Evolutionary conservation across 192 early-diverging fungal genomes (phyloP), one percentile per base, ranked within the genome.

Genomic region (Backusella westeae): DNA sequence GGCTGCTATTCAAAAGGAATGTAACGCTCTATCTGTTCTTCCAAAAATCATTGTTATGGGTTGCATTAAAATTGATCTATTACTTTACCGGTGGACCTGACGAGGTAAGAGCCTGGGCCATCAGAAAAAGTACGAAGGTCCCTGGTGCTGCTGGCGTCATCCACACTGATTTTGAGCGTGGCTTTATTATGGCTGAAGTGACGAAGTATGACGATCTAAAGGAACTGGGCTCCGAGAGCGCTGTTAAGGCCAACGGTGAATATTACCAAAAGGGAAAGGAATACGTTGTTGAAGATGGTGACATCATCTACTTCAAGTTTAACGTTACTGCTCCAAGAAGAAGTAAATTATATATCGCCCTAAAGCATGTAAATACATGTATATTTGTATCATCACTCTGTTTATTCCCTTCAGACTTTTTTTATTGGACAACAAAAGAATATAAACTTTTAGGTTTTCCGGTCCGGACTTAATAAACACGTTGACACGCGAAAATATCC

Each of bases 161-260:
- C 82, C 96, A 99, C 80, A 88, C 89, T 36, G 91, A 93, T 75
- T 90, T 95, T 74, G 91, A 94, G 67, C 87, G 90, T 78, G 94
- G 91, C 67, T 97, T 98, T 69, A 96, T 98, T 82, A 94, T 95
- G 91, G 96, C 93, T 41, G 97, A 98, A 85, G 89, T 95, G 19
- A 95, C 96, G 92, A 87, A 86, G 75, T 98, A 90, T 74, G 92
- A 92, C 0, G 98, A 99, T 72, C 78, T 98, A 56, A 89, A 93
- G 83, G 93, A 92, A 76, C 81, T 90, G 1, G 94, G 93, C 14
- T 83, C 84, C 17, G 96, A 98, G 81, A 82, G 85, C 59, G 93
- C 93, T 38, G 96, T 99, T 53, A 98, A 97, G 88, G 91, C 91
- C 38, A 90, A 87, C 9, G 97, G 97, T 52, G 96, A 96, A 87